phyloP scores from a whole-genome alignment of 805 yeast species.

The Teunomyces stri region DNA sequence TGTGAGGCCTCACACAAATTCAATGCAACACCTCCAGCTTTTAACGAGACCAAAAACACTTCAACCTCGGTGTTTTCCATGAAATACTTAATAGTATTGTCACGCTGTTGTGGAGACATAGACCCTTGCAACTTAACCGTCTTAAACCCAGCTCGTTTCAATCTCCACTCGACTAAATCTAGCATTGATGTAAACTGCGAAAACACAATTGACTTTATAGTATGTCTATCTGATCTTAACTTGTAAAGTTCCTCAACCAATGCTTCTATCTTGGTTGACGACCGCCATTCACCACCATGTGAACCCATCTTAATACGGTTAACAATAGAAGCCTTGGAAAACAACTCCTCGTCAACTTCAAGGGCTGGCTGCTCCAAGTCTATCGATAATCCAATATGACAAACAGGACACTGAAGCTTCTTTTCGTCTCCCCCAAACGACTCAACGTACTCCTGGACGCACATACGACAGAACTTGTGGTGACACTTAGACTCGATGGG shows the following conservation, averaged over 20 bases:
- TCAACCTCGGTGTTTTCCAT: constrained; percentile 93
- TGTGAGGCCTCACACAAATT: constrained; percentile 96
- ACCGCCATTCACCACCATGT: constrained; percentile 75
- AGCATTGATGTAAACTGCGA: constrained; percentile 97
- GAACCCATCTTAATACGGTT: constrained; percentile 79
- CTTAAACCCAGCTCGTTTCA: constrained; percentile 90
- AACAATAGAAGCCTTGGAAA: constrained; percentile 69
- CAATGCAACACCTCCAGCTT: constrained; percentile 98
- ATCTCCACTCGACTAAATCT: constrained; percentile 93
- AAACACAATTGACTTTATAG: constrained; percentile 93
- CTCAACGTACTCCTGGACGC: constrained; percentile 87
- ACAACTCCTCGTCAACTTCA: constrained; percentile 60
- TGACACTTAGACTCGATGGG: constrained; percentile 94
- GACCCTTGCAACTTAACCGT: constrained; percentile 95
- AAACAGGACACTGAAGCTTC: constrained; percentile 86
- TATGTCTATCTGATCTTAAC: constrained; percentile 78
- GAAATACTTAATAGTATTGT: constrained; percentile 83
- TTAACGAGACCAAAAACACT: constrained; percentile 88
- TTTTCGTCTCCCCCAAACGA: constrained; percentile 62
- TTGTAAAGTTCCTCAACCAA: constrained; percentile 88
- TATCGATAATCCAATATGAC: constrained; percentile 89
- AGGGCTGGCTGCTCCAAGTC: constrained; percentile 86
- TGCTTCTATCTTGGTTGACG: constrained; percentile 96
- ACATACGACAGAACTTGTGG: constrained; percentile 89
- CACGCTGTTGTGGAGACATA: constrained; percentile 95